These are phyloP conservation scores for Spathaspora gorwiae DNA, from an alignment of 805 yeast genomes.

Conservation along the genomic window DNA sequence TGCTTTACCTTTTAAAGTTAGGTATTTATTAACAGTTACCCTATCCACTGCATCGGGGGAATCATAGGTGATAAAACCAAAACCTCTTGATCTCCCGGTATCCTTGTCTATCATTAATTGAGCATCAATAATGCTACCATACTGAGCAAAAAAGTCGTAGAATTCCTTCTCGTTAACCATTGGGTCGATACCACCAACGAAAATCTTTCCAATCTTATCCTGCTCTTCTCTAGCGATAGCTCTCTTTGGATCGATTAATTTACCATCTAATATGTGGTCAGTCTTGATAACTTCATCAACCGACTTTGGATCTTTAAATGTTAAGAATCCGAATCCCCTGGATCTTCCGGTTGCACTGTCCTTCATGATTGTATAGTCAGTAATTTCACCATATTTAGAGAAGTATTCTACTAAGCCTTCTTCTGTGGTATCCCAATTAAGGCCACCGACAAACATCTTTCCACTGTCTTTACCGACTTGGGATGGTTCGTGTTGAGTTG, in stretches of 20 bases:
- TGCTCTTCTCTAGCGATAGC: slow-evolving; percentile 98
- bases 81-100: slow-evolving; percentile 94
- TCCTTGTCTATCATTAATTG: slow-evolving; percentile 97
- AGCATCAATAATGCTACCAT: slow-evolving; percentile 90
- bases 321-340: slow-evolving; percentile 91
- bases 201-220: slow-evolving; percentile 92
- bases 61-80: slow-evolving; percentile 94
- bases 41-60: slow-evolving; percentile 90
- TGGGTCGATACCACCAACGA: slow-evolving; percentile 95
- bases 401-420: slow-evolving; percentile 80
- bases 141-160: slow-evolving; percentile 77
- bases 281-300: slow-evolving; percentile 83
- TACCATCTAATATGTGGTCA: slow-evolving; percentile 90
- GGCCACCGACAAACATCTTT: slow-evolving; percentile 93
- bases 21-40: slow-evolving; percentile 75
- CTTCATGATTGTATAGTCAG: slow-evolving; percentile 89
- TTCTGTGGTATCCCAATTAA: slow-evolving; percentile 97
- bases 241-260: slow-evolving; percentile 93
- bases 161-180: slow-evolving; percentile 91
- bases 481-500: slow-evolving; percentile 16
- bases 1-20: slow-evolving; percentile 79
- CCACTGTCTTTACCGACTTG: slow-evolving; percentile 59
- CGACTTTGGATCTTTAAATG: slow-evolving; percentile 74
- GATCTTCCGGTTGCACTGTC: slow-evolving; percentile 83
- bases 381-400: slow-evolving; percentile 80